Evolutionary conservation across 345 rosid genomes (phyloP), one percentile per base, ranked within the genome.

Genomic region (Physaria fendleri): DNA sequence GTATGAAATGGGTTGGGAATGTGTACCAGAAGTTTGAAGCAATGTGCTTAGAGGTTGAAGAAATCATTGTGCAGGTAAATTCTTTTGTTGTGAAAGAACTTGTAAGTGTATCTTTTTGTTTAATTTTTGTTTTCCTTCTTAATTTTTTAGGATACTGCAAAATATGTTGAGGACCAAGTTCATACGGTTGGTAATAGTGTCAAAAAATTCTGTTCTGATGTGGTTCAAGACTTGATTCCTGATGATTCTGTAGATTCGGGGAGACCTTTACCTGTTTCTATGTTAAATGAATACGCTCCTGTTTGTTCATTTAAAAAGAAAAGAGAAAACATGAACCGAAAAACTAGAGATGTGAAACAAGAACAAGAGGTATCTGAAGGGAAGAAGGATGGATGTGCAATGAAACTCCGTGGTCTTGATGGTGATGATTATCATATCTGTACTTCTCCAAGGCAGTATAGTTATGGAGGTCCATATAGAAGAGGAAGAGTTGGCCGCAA

Each of bases 41-140:
- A 49, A 69, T 87, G 88, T 90, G 88, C 74, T 78, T 87, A 79
- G 95, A 90, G 84, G 88, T 87, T 45, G 97, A 90, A 83, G 97
- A 90, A 55, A 71, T 78, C 63, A 78, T 90, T 64, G 81, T 79
- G 50, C 84, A 80, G 97, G 95, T 84, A 74, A 30, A 16, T 25
- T 57, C 16, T 4, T 4, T 30, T 51, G 55, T 61, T 39, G 2
- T 8, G 4, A 56, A 23, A 41, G 5, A 5, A 38, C 4, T 44
- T 54, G n/a, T 22, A 8, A 4, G 33, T 29, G 13, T n/a, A 9
- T 7, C 2, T 35, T 25, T 39, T 32, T 8, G 17, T 24, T n/a
- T n/a, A 40, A 5, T 51, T 14, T 28, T 37, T 21, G 50, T 56
- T 69, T 37, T 25, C 18, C 24, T 38, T 16, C 6, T 53, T 21